Percentiles rank a stretch among this genome's conserved stretches.
phyloP scores from a whole-genome alignment of 148 eudicot genomes.

The Amaranthus cruentus region DNA sequence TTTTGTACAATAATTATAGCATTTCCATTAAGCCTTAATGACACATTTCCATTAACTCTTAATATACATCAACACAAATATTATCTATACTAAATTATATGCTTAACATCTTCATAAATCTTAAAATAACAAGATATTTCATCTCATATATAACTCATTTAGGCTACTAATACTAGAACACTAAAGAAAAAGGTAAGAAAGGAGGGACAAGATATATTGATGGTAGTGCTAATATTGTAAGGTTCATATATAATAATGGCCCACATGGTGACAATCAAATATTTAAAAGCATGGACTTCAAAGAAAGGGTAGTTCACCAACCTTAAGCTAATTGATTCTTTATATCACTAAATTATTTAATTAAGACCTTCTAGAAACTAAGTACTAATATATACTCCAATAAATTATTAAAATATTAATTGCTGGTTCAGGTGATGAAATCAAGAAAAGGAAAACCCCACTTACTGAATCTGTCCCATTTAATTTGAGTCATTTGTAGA shows the following conservation, averaged over 20 bases:
- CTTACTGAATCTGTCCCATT: not conserved
- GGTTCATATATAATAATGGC: slow-evolving; percentile 18
- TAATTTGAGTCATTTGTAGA: too few species aligned
- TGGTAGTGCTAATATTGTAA: not conserved
- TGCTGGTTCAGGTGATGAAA: slow-evolving; percentile 7
- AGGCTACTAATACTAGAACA: not conserved
- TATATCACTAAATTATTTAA: not conserved
- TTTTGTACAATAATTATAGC: too few species aligned
- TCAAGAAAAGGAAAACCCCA: slow-evolving; percentile 15
- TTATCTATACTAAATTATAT: too few species aligned
- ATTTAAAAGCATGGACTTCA: not conserved
- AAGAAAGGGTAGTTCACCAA: slow-evolving; percentile 23
- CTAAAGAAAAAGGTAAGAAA: not conserved
- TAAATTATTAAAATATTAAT: too few species aligned
- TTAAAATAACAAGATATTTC: too few species aligned
- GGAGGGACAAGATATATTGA: not conserved
- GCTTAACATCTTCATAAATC: too few species aligned
- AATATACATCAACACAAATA: too few species aligned
- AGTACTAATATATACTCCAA: not conserved
- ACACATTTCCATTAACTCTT: too few species aligned
- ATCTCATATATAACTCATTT: not conserved
- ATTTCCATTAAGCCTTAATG: too few species aligned
- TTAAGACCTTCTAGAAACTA: slow-evolving; percentile 24
- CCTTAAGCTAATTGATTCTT: slow-evolving; percentile 17
- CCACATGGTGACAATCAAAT: slow-evolving; percentile 5